Evolutionary conservation across 1,284 basidiomycete genomes (phyloP).

Genomic region (Inonotus hispidus): DNA sequence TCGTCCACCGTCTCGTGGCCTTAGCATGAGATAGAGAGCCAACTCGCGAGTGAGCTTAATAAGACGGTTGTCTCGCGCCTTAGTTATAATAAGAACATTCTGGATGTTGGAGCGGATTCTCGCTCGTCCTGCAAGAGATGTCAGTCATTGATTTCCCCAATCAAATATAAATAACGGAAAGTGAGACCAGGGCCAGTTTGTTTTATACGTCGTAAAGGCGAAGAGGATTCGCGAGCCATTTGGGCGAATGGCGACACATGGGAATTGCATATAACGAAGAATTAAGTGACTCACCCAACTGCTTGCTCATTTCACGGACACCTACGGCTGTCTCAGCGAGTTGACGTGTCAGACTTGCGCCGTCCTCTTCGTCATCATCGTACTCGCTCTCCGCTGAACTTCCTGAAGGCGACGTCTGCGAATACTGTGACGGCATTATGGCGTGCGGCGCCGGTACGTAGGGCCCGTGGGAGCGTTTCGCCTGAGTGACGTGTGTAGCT

Average conservation of each 20-base stretch:
- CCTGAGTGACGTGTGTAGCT: slow-evolving; percentile 4
- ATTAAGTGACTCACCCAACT: slow-evolving; percentile 70
- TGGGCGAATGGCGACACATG: too few relatives aligned
- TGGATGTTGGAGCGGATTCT: slow-evolving; percentile 90
- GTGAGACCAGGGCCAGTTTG: not conserved
- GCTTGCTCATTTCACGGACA: slow-evolving; percentile 98
- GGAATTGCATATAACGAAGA: slow-evolving; percentile 12
- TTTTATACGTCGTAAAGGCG: not conserved
- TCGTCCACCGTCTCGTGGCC: slow-evolving; percentile 55
- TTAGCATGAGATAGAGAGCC: slow-evolving; percentile 91
- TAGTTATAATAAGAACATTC: slow-evolving; percentile 94
- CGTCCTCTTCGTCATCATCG: slow-evolving; percentile 61
- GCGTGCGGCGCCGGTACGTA: slow-evolving; percentile 9
- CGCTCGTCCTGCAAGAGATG: slow-evolving; percentile 64
- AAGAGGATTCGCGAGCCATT: not conserved
- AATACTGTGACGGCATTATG: slow-evolving; percentile 15
- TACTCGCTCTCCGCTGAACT: slow-evolving; percentile 26
- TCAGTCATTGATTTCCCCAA: not conserved
- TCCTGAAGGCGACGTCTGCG: slow-evolving; percentile 17
- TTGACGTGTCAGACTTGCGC: slow-evolving; percentile 81
- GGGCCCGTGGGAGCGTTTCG: slow-evolving; percentile 7
- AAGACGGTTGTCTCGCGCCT: slow-evolving; percentile 94
- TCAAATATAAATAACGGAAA: not conserved
- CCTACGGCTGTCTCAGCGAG: slow-evolving; percentile 96
- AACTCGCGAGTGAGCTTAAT: slow-evolving; percentile 94